phyloP scores from a whole-genome alignment of 2,329 filamentous ascomycete genomes.

The Aspergillus niger region DNA sequence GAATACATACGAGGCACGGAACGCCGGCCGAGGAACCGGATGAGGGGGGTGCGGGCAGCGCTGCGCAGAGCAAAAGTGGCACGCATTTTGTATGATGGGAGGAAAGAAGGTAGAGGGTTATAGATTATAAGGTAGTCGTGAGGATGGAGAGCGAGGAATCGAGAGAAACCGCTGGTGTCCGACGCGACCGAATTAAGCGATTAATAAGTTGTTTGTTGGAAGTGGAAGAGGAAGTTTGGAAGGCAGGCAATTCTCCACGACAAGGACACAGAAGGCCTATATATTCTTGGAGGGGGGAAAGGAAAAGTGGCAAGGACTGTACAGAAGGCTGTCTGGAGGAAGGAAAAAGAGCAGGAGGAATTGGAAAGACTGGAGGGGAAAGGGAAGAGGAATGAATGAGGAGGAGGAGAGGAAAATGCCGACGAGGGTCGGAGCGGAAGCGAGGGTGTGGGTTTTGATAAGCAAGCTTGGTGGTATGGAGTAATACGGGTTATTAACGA shows the following conservation, averaged over 20 bases:
- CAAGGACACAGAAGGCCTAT: not conserved
- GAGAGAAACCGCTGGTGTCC: slow-evolving; percentile 32
- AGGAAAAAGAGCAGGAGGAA: slow-evolving; percentile 18
- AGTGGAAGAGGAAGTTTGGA: not conserved
- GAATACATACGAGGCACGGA: slow-evolving; percentile 45
- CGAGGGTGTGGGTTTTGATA: slow-evolving; percentile 21
- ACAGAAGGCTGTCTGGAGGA: slow-evolving; percentile 16
- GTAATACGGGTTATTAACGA: slow-evolving; percentile 2
- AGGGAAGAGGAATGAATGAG: slow-evolving; percentile 16
- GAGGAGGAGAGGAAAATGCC: slow-evolving; percentile 18
- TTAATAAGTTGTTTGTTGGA: slow-evolving; percentile 7
- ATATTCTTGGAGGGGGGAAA: slow-evolving; percentile 2
- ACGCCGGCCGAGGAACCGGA: slow-evolving; percentile 54
- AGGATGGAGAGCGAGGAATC: slow-evolving; percentile 21
- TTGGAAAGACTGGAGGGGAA: slow-evolving; percentile 18
- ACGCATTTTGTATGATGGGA: slow-evolving; percentile 40
- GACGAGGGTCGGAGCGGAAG: slow-evolving; percentile 21
- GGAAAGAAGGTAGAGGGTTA: slow-evolving; percentile 6
- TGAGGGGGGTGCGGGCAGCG: slow-evolving; percentile 49
- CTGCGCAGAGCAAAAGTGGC: slow-evolving; percentile 45
- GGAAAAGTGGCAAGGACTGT: slow-evolving; percentile 17
- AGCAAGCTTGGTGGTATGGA: slow-evolving; percentile 12
- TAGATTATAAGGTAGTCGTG: slow-evolving; percentile 21
- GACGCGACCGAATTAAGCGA: slow-evolving; percentile 27
- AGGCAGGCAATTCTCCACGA: not conserved